Evolutionary conservation across 192 early-diverging fungal species (phyloP).

Genomic region (Backusella macrospora): DNA sequence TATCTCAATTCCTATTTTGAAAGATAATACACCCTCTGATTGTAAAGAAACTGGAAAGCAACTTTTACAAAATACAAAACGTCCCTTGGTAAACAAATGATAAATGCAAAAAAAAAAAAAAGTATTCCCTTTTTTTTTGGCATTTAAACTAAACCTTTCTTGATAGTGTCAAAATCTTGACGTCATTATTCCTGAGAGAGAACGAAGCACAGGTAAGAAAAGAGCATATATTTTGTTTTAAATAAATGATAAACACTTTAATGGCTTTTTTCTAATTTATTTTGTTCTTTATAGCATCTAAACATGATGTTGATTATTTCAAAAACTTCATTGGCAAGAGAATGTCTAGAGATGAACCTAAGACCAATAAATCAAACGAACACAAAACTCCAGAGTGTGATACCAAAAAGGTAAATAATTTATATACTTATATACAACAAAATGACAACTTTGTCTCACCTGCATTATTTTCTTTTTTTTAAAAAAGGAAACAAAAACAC

Average conservation of each 20-base stretch:
- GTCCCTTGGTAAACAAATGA: conserved; percentile 13
- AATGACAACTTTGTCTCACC: conserved; percentile 11
- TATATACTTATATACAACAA: background rate
- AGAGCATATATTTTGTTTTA: background rate
- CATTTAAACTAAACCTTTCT: background rate
- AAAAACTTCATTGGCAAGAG: conserved; percentile 5
- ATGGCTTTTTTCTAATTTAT: background rate
- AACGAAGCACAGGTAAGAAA: background rate
- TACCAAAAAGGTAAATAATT: conserved; percentile 10
- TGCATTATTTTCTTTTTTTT: background rate
- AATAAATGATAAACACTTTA: background rate
- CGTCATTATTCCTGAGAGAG: conserved; percentile 9
- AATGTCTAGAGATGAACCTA: background rate
- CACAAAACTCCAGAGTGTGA: background rate
- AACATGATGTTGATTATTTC: conserved; percentile 4
- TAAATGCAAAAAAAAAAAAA: background rate
- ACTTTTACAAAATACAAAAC: conserved; percentile 7
- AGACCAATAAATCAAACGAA: conserved; percentile 3
- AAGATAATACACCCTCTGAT: conserved; percentile 9
- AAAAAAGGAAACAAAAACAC: background rate
- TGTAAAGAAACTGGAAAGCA: conserved; percentile 19
- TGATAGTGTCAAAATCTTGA: conserved; percentile 20
- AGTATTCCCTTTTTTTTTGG: too few relatives aligned
- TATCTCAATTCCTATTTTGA: conserved; percentile 10
- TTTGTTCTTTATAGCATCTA: background rate